Conservation (phyloP, 2,329 filamentous ascomycete genomes). For the Macrophomina pseudophaseolina region DNA sequence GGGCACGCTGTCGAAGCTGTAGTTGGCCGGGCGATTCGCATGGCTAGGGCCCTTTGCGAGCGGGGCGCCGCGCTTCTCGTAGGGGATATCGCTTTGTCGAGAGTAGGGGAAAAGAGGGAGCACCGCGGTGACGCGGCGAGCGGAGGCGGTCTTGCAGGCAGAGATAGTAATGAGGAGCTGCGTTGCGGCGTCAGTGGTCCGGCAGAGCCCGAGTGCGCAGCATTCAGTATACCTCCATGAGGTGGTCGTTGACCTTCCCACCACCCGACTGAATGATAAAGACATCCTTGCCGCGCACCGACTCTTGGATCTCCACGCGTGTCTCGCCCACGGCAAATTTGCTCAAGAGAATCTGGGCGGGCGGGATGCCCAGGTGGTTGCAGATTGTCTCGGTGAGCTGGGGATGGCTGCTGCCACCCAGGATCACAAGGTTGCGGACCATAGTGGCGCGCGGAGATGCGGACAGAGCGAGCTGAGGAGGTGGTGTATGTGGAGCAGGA, state of each 20-base stretch:
- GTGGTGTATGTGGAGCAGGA: conserved; percentile 9
- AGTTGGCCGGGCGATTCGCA: conserved; percentile 55
- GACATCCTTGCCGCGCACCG: conserved; percentile 96
- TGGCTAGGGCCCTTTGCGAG: conserved; percentile 69
- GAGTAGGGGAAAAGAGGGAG: conserved; percentile 97
- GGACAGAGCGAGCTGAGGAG: conserved; percentile 3
- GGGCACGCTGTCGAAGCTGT: conserved; percentile 91
- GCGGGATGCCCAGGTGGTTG: conserved; percentile 84
- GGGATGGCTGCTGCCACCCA: conserved; percentile 92
- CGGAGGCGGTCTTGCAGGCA: conserved; percentile 95
- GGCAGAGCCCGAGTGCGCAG: conserved; percentile 22
- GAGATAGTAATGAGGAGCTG: conserved; percentile 91
- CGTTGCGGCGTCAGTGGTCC: conserved; percentile 22
- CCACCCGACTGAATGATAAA: conserved; percentile 97
- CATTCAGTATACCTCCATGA: conserved; percentile 68
- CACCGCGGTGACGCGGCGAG: conserved; percentile 89
- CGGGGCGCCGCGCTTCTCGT: conserved; percentile 93
- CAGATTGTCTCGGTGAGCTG: conserved; percentile 85
- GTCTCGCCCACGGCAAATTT: conserved; percentile 97
- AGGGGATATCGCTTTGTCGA: conserved; percentile 92
- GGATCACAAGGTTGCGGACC: conserved; percentile 93
- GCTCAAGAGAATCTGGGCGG: conserved; percentile 79
- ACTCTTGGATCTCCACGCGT: conserved; percentile 93
- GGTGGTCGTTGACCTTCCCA: conserved; percentile 91
- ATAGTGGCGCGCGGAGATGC: conserved; percentile 53